These are phyloP conservation scores for Tuber microsphaerosporum DNA, from an alignment of 495 filamentous ascomycete species.

Conservation along the genomic window DNA sequence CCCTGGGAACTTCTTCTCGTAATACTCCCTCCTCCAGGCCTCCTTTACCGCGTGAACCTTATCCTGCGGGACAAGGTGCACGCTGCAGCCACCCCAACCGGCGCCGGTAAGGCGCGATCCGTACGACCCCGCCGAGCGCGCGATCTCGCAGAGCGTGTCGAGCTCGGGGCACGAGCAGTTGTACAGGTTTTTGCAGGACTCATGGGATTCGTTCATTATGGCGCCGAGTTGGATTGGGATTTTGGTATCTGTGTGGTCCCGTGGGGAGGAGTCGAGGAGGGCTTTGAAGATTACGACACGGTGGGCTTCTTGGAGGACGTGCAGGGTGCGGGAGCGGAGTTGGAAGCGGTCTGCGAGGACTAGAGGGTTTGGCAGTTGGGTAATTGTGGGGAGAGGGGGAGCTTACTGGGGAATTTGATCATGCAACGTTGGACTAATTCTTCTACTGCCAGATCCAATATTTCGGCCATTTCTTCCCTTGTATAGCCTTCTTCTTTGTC, in stretches of 20 bases:
- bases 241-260: conserved; percentile 48
- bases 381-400: background rate
- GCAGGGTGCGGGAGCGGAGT: conserved; percentile 74
- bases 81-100: conserved; percentile 93
- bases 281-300: conserved; percentile 76
- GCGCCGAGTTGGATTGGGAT: conserved; percentile 68
- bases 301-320: conserved; percentile 83
- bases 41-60: conserved; percentile 74
- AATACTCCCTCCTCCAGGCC: conserved; percentile 75
- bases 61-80: conserved; percentile 81
- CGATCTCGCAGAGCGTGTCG: conserved; percentile 76
- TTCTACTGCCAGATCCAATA: conserved; percentile 59
- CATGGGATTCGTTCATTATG: conserved; percentile 82
- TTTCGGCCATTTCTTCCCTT: conserved; percentile 70
- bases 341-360: conserved; percentile 83
- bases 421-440: conserved; percentile 69
- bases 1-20: conserved; percentile 60
- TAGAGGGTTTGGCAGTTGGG: background rate
- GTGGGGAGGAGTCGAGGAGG: conserved; percentile 49
- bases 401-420: conserved; percentile 59
- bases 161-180: conserved; percentile 87
- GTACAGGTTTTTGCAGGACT: conserved; percentile 73
- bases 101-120: conserved; percentile 87
- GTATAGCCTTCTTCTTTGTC: conserved; percentile 76
- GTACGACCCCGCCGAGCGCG: conserved; percentile 67